Conservation (phyloP, 192 early-diverging fungal species). For the Entomortierella lignicola region DNA sequence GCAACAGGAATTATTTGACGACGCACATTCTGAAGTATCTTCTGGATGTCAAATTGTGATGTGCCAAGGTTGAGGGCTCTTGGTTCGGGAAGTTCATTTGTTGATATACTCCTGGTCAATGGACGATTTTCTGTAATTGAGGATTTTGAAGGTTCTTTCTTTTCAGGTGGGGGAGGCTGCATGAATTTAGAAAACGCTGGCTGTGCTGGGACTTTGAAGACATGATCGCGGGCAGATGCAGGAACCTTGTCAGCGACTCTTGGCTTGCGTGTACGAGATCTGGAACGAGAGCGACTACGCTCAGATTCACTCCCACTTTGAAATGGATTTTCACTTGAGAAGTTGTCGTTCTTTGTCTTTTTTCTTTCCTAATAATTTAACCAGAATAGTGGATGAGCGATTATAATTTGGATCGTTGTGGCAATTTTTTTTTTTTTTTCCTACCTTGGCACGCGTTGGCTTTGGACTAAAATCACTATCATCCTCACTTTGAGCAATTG, state of each 20-base stretch:
- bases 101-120: conserved; percentile 1
- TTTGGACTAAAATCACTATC: conserved; percentile 8
- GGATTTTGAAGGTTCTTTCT: conserved; percentile 8
- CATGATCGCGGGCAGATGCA: conserved; percentile 9
- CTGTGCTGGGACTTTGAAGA: conserved; percentile 42
- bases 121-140: background rate
- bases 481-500: conserved; percentile 20
- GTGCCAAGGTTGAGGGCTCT: conserved; percentile 8
- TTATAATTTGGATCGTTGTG: background rate
- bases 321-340: conserved; percentile 57
- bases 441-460: background rate
- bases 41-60: conserved; percentile 1
- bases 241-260: background rate
- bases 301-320: conserved; percentile 53
- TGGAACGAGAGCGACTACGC: conserved; percentile 36
- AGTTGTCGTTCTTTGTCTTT: conserved; percentile 32
- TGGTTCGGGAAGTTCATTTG: conserved; percentile 13
- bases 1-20: background rate
- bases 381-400: background rate
- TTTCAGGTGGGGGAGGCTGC: conserved; percentile 9
- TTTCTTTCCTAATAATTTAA: conserved; percentile 3
- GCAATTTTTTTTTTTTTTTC: background rate
- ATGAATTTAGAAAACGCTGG: conserved; percentile 46
- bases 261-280: conserved; percentile 22
- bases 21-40: conserved; percentile 10